Percentiles rank a stretch among this genome's conserved stretches.
These are phyloP conservation scores for Hypomontagnella submonticulosa DNA, from an alignment of 495 filamentous ascomycete species.

Conservation along the genomic window DNA sequence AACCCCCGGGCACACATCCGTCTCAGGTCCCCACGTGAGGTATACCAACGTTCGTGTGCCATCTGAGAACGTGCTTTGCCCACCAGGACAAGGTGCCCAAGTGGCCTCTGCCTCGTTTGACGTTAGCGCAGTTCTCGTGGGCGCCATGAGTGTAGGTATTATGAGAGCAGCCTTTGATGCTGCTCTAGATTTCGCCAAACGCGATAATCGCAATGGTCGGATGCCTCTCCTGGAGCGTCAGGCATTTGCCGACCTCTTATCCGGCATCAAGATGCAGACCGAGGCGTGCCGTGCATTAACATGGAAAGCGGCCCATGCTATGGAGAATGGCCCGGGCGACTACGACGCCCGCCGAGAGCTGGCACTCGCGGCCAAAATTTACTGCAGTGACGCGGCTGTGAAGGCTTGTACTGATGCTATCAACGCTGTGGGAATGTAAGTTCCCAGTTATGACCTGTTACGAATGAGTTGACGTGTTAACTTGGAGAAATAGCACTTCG, in stretches of 20 bases:
- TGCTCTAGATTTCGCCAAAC: constrained; percentile 60
- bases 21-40: constrained; percentile 57
- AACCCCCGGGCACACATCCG: constrained; percentile 58
- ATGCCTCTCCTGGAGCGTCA: constrained; percentile 59
- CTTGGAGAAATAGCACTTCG: constrained; percentile 48
- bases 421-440: constrained; percentile 61
- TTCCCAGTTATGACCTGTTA: constrained; percentile 5
- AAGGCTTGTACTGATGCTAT: constrained; percentile 61
- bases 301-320: constrained; percentile 61
- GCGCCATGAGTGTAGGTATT: constrained; percentile 64
- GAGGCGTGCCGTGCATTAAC: constrained; percentile 63
- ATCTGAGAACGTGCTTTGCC: constrained; percentile 55
- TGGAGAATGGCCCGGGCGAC: constrained; percentile 54
- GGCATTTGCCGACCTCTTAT: constrained; percentile 62
- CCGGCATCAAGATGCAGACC: constrained; percentile 63
- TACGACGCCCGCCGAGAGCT: constrained; percentile 57
- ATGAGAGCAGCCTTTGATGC: constrained; percentile 66
- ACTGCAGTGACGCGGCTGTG: constrained; percentile 60
- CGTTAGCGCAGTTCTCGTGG: constrained; percentile 59
- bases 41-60: constrained; percentile 63
- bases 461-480: not conserved
- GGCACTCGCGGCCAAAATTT: constrained; percentile 64
- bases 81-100: constrained; percentile 54
- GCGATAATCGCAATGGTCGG: constrained; percentile 55
- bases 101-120: constrained; percentile 56